Conservation (phyloP, 805 yeast genomes). For the Wickerhamiella brachini region DNA sequence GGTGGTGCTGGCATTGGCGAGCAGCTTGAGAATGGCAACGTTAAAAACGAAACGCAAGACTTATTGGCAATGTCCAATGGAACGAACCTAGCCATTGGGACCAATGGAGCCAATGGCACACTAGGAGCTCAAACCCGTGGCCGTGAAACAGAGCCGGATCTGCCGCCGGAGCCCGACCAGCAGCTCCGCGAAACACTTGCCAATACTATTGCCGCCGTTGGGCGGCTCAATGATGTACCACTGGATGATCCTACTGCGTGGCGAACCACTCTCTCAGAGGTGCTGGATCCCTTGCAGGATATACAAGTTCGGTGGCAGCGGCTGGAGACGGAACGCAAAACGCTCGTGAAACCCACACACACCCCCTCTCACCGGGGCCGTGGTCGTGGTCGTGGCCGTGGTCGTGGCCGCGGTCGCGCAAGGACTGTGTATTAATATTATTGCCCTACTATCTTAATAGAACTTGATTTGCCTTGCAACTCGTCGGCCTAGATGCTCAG, state of each 20-base stretch:
- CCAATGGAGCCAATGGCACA: too few relatives aligned
- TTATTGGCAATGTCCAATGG: not conserved
- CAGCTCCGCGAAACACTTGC: conserved; percentile 3
- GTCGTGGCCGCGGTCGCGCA: conserved; percentile 15
- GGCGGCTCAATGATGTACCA: conserved; percentile 8
- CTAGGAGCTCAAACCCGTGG: too few relatives aligned
- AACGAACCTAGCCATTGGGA: too few relatives aligned
- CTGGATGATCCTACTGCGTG: conserved; percentile 10
- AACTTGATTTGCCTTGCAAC: too few relatives aligned
- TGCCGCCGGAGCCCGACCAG: conserved; percentile 4
- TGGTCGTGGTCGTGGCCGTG: conserved; percentile 14
- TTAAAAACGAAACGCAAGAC: not conserved
- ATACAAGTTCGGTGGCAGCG: conserved; percentile 12
- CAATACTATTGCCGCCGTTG: conserved; percentile 5
- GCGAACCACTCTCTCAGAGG: conserved; percentile 6
- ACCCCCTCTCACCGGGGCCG: conserved; percentile 7
- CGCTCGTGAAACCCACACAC: conserved; percentile 5
- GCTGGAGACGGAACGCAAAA: conserved; percentile 9
- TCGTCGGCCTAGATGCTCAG: too few relatives aligned
- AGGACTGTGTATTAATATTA: not conserved
- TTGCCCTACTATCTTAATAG: not conserved
- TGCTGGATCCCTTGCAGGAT: conserved; percentile 10
- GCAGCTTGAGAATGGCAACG: not conserved
- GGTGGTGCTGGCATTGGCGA: not conserved
- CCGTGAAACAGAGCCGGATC: too few relatives aligned